Base-by-base conservation (phyloP, 2,329 filamentous ascomycete species). In the Sphaerulina vaccinii region DNA sequence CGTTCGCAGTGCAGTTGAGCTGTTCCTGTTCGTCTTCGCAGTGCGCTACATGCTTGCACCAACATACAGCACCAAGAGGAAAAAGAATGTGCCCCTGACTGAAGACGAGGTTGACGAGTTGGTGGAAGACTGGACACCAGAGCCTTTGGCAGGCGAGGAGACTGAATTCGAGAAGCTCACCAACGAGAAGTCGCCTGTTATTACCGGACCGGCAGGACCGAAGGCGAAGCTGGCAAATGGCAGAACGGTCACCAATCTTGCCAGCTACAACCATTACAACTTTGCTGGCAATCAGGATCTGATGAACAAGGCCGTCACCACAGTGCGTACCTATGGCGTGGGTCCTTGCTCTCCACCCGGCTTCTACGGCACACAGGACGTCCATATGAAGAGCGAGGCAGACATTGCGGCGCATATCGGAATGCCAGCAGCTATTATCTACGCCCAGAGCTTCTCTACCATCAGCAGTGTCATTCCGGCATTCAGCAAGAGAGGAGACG, bases 101-200 rank as follows among this genome's bases (percentile, higher is more conserved):
- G 91, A 96, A 70, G 90, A 95, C 82, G 93, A 99, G 75, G 95
- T 99, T 62, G 93, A 99, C 67, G 93, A 99, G 67, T 75, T 99
- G 53, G 88, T 99, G 37, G 91, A 95, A 50, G 93, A 99, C 62
- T 99, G 93, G 93, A 86, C 84, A 6, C 95, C 93, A 0, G 93
- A 99, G 71, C 91, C 93, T 11, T 79, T 99, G 37, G 92, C 96
- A 21, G 78, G 84, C 4, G 77, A 83, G 19, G 82, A 85, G 57
- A 91, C 86, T 1, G 60, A 82, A 0, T 80, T 92, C 44, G 92
- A 99, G 72, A 84, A 88, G 65, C 74, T 80, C 37, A 91, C 96
- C 68, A 82, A 86, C 54, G 92, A 97, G 65, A 95, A 85, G 68
- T 75, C 90, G 42, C 89, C 92, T 4, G 79, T 97, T 18, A 88